Evolutionary conservation across 2,329 filamentous ascomycete genomes (phyloP), one percentile per base, ranked within the genome.

Genomic region (Colletotrichum tofieldiae): DNA sequence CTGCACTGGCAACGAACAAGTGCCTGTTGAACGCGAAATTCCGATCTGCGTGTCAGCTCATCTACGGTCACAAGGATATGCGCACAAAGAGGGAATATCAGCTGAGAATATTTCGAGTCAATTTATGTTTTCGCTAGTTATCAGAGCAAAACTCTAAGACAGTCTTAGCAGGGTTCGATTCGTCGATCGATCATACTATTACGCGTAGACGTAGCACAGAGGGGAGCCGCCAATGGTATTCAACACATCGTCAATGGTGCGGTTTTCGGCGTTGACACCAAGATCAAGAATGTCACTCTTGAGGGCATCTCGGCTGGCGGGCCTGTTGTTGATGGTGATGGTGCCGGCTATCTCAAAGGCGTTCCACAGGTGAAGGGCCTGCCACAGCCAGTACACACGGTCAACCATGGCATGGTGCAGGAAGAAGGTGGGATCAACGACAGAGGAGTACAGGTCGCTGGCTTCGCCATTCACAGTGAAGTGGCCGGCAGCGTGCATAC

Each of bases 401-500:
- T 79, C 78, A 32, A 79, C 76, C 75, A 77, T 77, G 12, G 73
- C 74, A 55, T 79, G 77, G 64, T 78, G 78, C 2, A 77, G 65
- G 43, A 74, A 79, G 72, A 79, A 79, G 9, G 73, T 75, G 1
- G 79, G 79, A 47, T 81, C 78, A 9, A 75, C 77, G 29, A 77
- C 76, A 11, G 79, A 81, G 20, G 75, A 75, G 72, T 75, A 80
- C 12, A 78, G 75, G 65, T 82, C 80, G 20, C 64, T 62, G n/a
- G 78, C 82, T 43, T 83, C 81, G 29, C 81, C 81, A 2, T 80
- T 79, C 0, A 85, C 77, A 29, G 80, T 78, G 73, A 81, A 84
- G 74, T 85, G 83, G 1, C 82, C 83, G 0, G 77, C 82, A 4
- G 78, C 78, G 67, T 83, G 83, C 18, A 84, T 78, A 29, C 81